These are phyloP conservation scores for Selaginella tamariscina DNA, from an alignment of 75 land plant species.

Conservation along the genomic window DNA sequence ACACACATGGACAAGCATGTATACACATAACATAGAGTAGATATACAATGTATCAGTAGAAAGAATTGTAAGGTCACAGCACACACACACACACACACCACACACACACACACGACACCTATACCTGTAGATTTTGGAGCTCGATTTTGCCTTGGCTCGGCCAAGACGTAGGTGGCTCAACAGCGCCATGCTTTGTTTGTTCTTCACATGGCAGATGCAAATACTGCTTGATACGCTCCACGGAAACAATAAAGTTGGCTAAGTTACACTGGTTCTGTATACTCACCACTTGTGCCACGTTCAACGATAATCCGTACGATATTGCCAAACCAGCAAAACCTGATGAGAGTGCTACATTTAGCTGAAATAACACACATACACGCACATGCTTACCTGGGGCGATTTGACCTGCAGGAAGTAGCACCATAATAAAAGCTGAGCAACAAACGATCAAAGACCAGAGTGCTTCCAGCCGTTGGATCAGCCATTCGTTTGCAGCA, in stretches of 20 bases:
- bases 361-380: neutral
- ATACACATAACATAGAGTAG: too few relatives aligned
- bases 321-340: neutral
- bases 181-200: constrained; percentile 2
- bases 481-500: constrained; percentile 28
- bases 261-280: neutral
- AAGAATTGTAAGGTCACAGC: neutral
- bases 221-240: constrained; percentile 1
- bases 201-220: neutral
- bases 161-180: neutral
- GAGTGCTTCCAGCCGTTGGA: constrained; percentile 20
- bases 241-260: neutral
- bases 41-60: too few relatives aligned
- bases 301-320: neutral
- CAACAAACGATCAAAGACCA: constrained; percentile 17
- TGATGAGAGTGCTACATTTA: neutral
- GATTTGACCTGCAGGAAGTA: constrained; percentile 14
- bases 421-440: constrained; percentile 18
- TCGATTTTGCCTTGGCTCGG: neutral
- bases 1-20: too few relatives aligned
- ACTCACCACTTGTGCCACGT: neutral
- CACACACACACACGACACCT: too few relatives aligned
- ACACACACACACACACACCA: too few relatives aligned
- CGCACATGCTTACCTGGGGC: constrained; percentile 14
- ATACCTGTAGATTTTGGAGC: neutral